Percentiles rank a stretch among this genome's conserved stretches.
These are phyloP conservation scores for Tolypocladium nubicola DNA, from an alignment of 2,329 filamentous ascomycete genomes.

Conservation along the genomic window DNA sequence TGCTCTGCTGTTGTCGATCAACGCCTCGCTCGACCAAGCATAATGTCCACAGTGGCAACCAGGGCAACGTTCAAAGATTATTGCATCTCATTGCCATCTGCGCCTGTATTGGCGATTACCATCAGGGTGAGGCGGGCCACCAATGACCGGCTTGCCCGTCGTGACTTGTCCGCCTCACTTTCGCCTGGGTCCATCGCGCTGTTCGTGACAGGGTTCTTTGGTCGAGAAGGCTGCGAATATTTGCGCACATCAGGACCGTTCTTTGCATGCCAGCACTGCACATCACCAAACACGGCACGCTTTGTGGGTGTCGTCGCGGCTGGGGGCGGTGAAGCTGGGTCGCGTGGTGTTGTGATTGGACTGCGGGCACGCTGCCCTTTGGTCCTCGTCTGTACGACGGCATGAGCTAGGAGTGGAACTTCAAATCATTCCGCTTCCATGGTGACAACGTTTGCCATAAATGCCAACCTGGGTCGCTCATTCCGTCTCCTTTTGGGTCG, in stretches of 20 bases:
- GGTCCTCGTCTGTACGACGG: neutral
- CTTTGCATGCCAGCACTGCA: conserved; percentile 1
- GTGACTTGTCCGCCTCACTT: conserved; percentile 3
- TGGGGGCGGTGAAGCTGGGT: conserved; percentile 1
- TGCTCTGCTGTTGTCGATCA: neutral
- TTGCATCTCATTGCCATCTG: neutral
- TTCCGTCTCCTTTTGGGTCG: neutral
- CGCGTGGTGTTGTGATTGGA: neutral
- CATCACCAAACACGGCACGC: conserved; percentile 1
- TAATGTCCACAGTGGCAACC: neutral
- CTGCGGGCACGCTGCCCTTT: neutral
- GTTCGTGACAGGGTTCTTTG: neutral
- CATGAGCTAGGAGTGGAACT: neutral
- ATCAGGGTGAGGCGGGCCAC: neutral
- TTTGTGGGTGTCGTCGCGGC: neutral
- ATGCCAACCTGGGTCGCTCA: neutral
- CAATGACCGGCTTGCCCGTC: neutral
- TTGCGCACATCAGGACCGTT: neutral
- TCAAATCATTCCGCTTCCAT: neutral
- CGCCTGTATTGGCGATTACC: neutral
- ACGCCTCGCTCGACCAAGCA: neutral
- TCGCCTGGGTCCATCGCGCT: neutral
- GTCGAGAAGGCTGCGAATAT: neutral
- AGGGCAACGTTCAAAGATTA: too few species aligned
- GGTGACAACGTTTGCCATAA: neutral